phyloP scores from a whole-genome alignment of 2,329 filamentous ascomycete genomes.

The Phaeosphaeria sp. region DNA sequence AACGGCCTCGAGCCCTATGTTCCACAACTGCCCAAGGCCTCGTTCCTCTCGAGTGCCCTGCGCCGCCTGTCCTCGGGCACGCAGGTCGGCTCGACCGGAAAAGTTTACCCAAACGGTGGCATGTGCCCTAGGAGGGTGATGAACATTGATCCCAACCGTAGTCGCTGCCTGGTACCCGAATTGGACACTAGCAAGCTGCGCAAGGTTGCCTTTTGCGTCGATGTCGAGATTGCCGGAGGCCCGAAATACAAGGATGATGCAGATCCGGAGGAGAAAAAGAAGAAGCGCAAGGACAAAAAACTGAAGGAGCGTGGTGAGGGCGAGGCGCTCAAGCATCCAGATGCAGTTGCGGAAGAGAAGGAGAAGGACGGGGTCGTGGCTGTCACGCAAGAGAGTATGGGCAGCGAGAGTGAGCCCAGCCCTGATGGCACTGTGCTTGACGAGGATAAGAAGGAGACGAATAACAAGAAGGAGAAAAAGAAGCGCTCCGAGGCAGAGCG shows the following conservation, averaged over 20 bases:
- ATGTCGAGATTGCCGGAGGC: slow-evolving; percentile 93
- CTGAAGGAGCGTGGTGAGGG: slow-evolving; percentile 74
- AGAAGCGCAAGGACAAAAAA: slow-evolving; percentile 62
- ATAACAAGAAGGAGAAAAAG: slow-evolving; percentile 92
- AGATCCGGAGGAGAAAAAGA: slow-evolving; percentile 54
- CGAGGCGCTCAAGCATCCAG: slow-evolving; percentile 72
- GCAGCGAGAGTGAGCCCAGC: slow-evolving; percentile 51
- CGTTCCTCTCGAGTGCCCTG: slow-evolving; percentile 81
- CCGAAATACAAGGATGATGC: slow-evolving; percentile 74
- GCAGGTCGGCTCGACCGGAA: slow-evolving; percentile 55
- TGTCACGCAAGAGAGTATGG: slow-evolving; percentile 48
- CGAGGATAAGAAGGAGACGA: slow-evolving; percentile 49
- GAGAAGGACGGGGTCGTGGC: slow-evolving; percentile 56
- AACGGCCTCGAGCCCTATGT: slow-evolving; percentile 65
- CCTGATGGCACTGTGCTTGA: slow-evolving; percentile 45
- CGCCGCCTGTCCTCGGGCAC: slow-evolving; percentile 75
- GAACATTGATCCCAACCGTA: slow-evolving; percentile 82
- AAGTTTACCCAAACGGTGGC: slow-evolving; percentile 66
- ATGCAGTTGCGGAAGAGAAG: slow-evolving; percentile 61
- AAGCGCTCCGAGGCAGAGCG: slow-evolving; percentile 92
- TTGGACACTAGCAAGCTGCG: slow-evolving; percentile 81
- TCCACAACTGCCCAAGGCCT: slow-evolving; percentile 76
- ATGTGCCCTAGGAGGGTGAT: slow-evolving; percentile 80
- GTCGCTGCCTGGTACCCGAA: slow-evolving; percentile 79
- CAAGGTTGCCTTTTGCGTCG: slow-evolving; percentile 92